phyloP scores from a whole-genome alignment of 2,329 filamentous ascomycete species.

The Metarhizium rileyi region DNA sequence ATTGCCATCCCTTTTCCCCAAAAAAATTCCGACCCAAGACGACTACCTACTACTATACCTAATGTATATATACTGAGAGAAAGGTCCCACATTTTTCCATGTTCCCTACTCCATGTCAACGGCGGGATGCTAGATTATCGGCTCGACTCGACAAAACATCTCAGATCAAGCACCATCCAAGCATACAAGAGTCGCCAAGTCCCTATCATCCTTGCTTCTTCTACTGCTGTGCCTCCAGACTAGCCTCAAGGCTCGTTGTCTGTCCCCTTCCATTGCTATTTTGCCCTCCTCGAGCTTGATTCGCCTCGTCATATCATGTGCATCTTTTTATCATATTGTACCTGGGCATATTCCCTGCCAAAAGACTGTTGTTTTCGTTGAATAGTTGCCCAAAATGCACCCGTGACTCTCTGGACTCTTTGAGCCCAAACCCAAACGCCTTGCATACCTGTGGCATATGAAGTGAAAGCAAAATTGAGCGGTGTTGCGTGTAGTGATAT shows the following conservation, averaged over 20 bases:
- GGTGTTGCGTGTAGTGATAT: not conserved
- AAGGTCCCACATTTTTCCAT: too few species aligned
- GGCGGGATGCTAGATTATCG: too few species aligned
- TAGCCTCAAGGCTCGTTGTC: not conserved
- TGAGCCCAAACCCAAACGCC: slow-evolving; percentile 3
- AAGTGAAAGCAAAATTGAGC: not conserved
- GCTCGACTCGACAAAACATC: too few species aligned
- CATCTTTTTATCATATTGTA: not conserved
- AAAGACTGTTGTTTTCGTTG: not conserved
- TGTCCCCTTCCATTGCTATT: not conserved
- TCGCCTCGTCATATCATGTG: not conserved
- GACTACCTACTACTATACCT: too few species aligned
- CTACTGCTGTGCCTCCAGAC: not conserved
- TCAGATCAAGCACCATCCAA: too few species aligned
- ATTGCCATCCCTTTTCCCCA: too few species aligned
- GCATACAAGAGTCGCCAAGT: too few species aligned
- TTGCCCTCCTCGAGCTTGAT: not conserved
- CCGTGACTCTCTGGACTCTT: not conserved
- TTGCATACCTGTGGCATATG: not conserved
- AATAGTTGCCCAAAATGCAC: not conserved
- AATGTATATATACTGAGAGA: too few species aligned
- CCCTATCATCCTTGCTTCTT: too few species aligned
- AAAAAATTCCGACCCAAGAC: too few species aligned
- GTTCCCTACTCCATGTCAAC: too few species aligned
- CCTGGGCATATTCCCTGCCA: not conserved